Evolutionary conservation across 2,329 filamentous ascomycete genomes (phyloP), one percentile per base, ranked within the genome.

Genomic region (Coleophoma eucalyptorum): DNA sequence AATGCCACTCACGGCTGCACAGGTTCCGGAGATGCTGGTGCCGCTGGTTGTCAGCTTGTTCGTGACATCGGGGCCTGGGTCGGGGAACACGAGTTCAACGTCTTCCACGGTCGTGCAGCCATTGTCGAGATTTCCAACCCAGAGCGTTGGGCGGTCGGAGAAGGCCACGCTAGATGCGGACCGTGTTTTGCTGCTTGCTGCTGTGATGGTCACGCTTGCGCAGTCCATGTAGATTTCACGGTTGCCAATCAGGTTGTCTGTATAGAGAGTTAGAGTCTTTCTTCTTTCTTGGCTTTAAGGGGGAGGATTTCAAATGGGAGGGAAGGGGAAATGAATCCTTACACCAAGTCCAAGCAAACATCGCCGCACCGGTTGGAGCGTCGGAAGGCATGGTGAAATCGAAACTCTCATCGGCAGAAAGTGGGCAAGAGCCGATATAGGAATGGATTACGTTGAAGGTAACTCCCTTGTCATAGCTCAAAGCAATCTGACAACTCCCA

Each of bases 221-320:
- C 83, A 86, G 62, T 84, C 82, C 80, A 84, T 83, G 69, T 87
- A 87, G 72, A 84, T 83, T 58, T 86, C 83, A 16, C 81, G 73
- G 59, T 84, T 84, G 2, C 81, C 81, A 21, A 79, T 60, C 50
- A 73, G 70, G 62, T 83, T 83, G 63, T 26, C 26, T 26, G 26
- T 5, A 26, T 5, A 7, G 26, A 6, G 26, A 26, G 26, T 26
- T 26, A 26, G 26, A 5, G 4, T 7, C 26, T 7, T 5, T 5
- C 26, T 26, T 5, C 26, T 26, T 26, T 26, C 4, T 26, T 3
- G 2, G 26, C 10, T 26, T 26, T 8, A 26, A 26, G 10, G 21
- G 26, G 6, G 4, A 26, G 26, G 26, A 8, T 26, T 5, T 5
- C 10, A 26, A 26, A 6, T n/a, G 26, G 26, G 26, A 26, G 26